phyloP scores from a whole-genome alignment of 768 basidiomycete genomes.

The Pleurotus salmoneostramineus region DNA sequence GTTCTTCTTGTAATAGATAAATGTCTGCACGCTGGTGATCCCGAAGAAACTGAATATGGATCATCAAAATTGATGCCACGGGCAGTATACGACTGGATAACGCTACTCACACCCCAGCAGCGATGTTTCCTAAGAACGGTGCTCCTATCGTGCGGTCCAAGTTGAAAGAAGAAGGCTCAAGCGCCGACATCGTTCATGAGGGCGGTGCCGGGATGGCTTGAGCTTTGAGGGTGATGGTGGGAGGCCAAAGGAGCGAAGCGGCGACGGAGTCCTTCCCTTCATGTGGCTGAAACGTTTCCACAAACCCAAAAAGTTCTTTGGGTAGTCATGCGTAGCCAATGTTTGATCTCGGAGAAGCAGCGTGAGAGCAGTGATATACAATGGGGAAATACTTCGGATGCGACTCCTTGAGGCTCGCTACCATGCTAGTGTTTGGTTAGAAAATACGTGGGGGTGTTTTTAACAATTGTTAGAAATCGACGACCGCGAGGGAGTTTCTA shows the following conservation, averaged over 20 bases:
- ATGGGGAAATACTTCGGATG: too few species aligned
- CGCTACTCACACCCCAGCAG: slow-evolving; percentile 31
- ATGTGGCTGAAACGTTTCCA: not conserved
- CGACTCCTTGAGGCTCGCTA: too few species aligned
- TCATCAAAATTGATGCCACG: not conserved
- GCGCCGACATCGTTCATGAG: not conserved
- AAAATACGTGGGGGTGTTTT: too few species aligned
- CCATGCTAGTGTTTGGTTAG: too few species aligned
- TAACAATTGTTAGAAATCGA: too few species aligned
- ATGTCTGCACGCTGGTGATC: slow-evolving; percentile 35
- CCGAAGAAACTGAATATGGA: slow-evolving; percentile 34
- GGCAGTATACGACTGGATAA: not conserved
- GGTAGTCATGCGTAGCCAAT: too few species aligned
- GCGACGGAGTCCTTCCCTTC: not conserved
- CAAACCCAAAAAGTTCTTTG: not conserved
- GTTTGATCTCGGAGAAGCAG: too few species aligned
- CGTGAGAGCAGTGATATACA: too few species aligned
- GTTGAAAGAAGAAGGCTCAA: not conserved
- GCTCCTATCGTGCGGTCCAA: slow-evolving; percentile 38
- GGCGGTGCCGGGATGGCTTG: not conserved
- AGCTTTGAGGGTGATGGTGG: not conserved
- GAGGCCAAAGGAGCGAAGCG: not conserved
- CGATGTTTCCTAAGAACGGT: slow-evolving; percentile 37
- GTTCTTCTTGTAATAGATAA: slow-evolving; percentile 31
- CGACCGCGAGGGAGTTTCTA: too few species aligned